These are phyloP conservation scores for Stemphylium lycopersici DNA, from an alignment of 2,329 filamentous ascomycete genomes.

Conservation along the genomic window DNA sequence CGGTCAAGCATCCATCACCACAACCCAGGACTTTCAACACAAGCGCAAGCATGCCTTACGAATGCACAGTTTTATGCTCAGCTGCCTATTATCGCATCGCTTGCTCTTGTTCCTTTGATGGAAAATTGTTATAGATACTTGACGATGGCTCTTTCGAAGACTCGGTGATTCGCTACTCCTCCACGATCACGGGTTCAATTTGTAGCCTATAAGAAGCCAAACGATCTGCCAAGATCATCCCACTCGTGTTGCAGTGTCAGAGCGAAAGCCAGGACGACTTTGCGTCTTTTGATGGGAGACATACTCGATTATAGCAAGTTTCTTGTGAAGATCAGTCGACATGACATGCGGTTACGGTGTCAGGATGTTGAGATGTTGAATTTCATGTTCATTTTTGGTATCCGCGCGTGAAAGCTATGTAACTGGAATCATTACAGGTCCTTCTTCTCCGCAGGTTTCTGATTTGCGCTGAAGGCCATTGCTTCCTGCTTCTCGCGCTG, in stretches of 20 bases:
- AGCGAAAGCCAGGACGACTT: slow-evolving; percentile 78
- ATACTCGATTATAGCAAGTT: slow-evolving; percentile 31
- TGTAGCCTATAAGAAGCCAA: slow-evolving; percentile 77
- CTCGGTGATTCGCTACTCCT: slow-evolving; percentile 70
- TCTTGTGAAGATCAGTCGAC: neutral
- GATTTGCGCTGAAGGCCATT: slow-evolving; percentile 34
- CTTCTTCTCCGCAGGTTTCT: slow-evolving; percentile 52
- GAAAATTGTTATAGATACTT: neutral
- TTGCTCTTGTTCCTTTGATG: neutral
- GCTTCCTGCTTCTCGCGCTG: slow-evolving; percentile 45
- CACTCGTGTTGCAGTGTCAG: slow-evolving; percentile 90
- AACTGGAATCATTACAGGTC: slow-evolving; percentile 52
- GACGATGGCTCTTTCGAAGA: slow-evolving; percentile 85
- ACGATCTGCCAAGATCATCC: slow-evolving; percentile 88
- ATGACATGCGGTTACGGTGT: too few relatives aligned
- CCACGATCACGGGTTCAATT: slow-evolving; percentile 87
- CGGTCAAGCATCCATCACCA: neutral
- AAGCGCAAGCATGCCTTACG: neutral
- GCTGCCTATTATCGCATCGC: slow-evolving; percentile 1
- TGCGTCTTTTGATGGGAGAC: slow-evolving; percentile 89
- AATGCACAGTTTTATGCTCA: slow-evolving; percentile 3
- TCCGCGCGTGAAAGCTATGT: neutral
- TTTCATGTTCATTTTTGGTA: neutral
- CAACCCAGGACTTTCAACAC: slow-evolving; percentile 3
- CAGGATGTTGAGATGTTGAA: neutral